Evolutionary conservation across 371 early-diverging fungal species (phyloP).

Genomic region (Smittium culicis): DNA sequence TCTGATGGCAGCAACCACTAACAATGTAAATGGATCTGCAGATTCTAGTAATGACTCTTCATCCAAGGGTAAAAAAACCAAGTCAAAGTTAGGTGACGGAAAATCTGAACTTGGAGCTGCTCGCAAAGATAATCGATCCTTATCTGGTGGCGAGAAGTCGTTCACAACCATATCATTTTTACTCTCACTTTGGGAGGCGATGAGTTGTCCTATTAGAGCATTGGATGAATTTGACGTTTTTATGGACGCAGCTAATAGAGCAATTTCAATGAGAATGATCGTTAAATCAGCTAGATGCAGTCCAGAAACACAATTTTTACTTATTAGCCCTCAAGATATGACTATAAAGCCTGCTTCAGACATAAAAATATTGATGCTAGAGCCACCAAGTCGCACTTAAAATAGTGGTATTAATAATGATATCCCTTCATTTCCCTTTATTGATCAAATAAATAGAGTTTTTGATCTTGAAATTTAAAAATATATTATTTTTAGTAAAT

Average conservation of each 20-base stretch:
- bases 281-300: slow-evolving; percentile 62
- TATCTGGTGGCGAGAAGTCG: slow-evolving; percentile 99
- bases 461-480: no score
- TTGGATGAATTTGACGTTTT: slow-evolving; percentile 99
- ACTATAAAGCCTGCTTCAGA: slow-evolving; percentile 36
- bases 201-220: slow-evolving; percentile 86
- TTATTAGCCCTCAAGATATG: slow-evolving; percentile 84
- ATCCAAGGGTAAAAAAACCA: neutral
- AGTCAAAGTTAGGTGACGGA: neutral
- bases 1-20: slow-evolving; percentile 5
- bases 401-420: no score
- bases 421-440: no score
- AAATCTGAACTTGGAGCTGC: slow-evolving; percentile 18
- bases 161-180: slow-evolving; percentile 95
- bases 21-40: neutral
- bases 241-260: slow-evolving; percentile 97
- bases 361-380: slow-evolving; percentile 35
- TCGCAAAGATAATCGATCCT: slow-evolving; percentile 74
- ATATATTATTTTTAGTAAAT: no score
- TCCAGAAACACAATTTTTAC: slow-evolving; percentile 67
- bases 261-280: slow-evolving; percentile 74
- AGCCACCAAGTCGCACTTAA: slow-evolving; percentile 20
- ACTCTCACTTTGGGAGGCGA: slow-evolving; percentile 91
- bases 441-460: no score
- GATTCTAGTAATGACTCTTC: neutral